phyloP scores from a whole-genome alignment of 768 basidiomycete species.

The Ephemerocybe angulata region DNA sequence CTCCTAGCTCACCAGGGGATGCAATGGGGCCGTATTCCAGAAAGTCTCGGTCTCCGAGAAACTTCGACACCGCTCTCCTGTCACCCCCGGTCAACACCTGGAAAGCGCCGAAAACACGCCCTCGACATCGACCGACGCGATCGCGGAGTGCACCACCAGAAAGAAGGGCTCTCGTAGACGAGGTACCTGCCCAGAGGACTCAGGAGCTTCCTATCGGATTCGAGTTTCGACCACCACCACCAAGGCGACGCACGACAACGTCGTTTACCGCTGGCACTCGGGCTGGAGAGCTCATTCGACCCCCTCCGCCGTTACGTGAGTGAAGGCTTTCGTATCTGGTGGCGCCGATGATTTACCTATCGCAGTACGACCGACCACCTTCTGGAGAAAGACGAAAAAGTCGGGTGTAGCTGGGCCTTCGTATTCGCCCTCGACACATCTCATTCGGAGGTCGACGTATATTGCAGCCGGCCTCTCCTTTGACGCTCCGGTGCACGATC shows the following conservation, averaged over 20 bases:
- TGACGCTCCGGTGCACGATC: slow-evolving; percentile 57
- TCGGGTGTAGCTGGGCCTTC: slow-evolving; percentile 69
- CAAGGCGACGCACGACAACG: slow-evolving; percentile 29
- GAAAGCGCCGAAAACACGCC: slow-evolving; percentile 29
- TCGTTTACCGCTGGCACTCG: slow-evolving; percentile 28
- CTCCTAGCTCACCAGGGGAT: not conserved
- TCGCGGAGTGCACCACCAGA: slow-evolving; percentile 49
- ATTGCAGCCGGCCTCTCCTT: slow-evolving; percentile 72
- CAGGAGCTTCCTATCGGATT: slow-evolving; percentile 10
- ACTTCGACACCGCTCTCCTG: slow-evolving; percentile 33
- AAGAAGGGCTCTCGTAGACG: slow-evolving; percentile 18
- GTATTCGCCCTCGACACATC: slow-evolving; percentile 70
- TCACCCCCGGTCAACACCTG: slow-evolving; percentile 49
- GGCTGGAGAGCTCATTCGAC: slow-evolving; percentile 50
- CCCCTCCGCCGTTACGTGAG: slow-evolving; percentile 66
- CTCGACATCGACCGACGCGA: slow-evolving; percentile 41
- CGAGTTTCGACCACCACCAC: slow-evolving; percentile 13
- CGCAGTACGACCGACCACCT: slow-evolving; percentile 75
- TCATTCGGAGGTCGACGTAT: slow-evolving; percentile 74
- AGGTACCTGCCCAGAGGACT: slow-evolving; percentile 10
- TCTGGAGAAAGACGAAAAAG: slow-evolving; percentile 71
- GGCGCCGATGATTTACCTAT: not conserved
- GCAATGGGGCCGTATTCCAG: not conserved
- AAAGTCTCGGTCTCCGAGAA: slow-evolving; percentile 5
- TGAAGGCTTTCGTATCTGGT: slow-evolving; percentile 17